These are phyloP conservation scores for Apiospora aurea DNA, from an alignment of 2,329 filamentous ascomycete species.

Conservation along the genomic window DNA sequence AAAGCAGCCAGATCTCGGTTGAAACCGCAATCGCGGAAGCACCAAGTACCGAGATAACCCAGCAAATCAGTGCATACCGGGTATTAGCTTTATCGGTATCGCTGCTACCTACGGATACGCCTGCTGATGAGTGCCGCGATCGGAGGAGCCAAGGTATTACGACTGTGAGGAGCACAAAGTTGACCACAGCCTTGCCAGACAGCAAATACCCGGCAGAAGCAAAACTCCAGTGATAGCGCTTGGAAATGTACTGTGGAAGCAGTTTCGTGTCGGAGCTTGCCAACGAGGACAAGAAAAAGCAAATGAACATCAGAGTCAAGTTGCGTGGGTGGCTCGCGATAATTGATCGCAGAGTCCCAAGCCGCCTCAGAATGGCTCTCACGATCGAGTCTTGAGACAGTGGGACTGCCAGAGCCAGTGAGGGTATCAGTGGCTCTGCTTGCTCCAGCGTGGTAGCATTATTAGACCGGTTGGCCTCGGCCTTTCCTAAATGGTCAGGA, in stretches of 20 bases:
- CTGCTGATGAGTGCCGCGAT: conserved; percentile 29
- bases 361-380: conserved; percentile 37
- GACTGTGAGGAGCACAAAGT: conserved; percentile 52
- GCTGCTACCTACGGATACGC: conserved; percentile 30
- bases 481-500: conserved; percentile 30
- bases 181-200: conserved; percentile 56
- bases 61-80: conserved; percentile 45
- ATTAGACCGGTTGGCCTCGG: neutral
- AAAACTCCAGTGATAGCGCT: conserved; percentile 55
- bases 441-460: neutral
- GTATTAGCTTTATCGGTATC: conserved; percentile 42
- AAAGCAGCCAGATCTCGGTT: conserved; percentile 46
- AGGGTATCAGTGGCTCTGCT: conserved; percentile 43
- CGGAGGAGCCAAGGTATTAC: conserved; percentile 49
- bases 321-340: conserved; percentile 49
- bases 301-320: conserved; percentile 50
- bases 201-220: conserved; percentile 55
- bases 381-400: conserved; percentile 32
- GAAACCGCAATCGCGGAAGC: conserved; percentile 52
- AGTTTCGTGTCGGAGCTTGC: conserved; percentile 60
- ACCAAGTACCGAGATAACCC: conserved; percentile 49
- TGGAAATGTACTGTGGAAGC: conserved; percentile 58
- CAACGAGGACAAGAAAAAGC: conserved; percentile 56
- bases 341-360: conserved; percentile 41
- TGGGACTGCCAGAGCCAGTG: conserved; percentile 47